Evolutionary conservation across 805 yeast genomes (phyloP).

Genomic region (Candida broadrunensis): DNA sequence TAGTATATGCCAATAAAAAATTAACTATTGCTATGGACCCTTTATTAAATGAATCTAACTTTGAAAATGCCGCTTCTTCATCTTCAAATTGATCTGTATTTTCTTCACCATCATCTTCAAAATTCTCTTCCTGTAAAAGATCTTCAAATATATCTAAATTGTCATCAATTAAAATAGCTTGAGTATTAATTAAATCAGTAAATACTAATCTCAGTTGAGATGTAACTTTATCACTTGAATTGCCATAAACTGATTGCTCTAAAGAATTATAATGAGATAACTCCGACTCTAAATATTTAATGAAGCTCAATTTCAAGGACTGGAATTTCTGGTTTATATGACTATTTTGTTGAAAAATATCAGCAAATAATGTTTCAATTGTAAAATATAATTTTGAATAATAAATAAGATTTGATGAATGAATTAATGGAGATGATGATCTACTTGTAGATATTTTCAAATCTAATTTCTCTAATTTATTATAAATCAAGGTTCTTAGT

Average conservation of each 20-base stretch:
- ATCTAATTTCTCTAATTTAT: conserved; percentile 26
- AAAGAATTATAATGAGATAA: conserved; percentile 20
- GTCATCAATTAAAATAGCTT: conserved; percentile 6
- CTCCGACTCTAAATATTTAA: conserved; percentile 20
- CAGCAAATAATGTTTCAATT: conserved; percentile 20
- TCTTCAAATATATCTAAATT: conserved; percentile 14
- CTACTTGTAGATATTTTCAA: conserved; percentile 15
- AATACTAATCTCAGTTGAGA: conserved; percentile 11
- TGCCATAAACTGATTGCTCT: conserved; percentile 10
- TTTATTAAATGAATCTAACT: conserved; percentile 7
- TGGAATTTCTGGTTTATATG: conserved; percentile 12
- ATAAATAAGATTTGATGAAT: conserved; percentile 25
- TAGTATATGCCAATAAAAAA: conserved; percentile 28
- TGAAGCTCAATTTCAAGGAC: conserved; percentile 21
- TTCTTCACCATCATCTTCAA: conserved; percentile 7
- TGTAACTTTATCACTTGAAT: conserved; percentile 15
- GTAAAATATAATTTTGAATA: conserved; percentile 34
- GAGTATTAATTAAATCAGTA: conserved; percentile 6
- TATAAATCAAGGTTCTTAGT: conserved; percentile 27
- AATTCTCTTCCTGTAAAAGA: conserved; percentile 8
- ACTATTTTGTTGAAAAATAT: conserved; percentile 11
- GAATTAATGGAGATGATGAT: conserved; percentile 15
- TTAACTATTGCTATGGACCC: conserved; percentile 25
- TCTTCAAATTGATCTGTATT: conserved; percentile 4
- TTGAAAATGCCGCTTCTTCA: conserved; percentile 4